phyloP scores from a whole-genome alignment of 768 basidiomycete species.

The Kwoniella sp. region DNA sequence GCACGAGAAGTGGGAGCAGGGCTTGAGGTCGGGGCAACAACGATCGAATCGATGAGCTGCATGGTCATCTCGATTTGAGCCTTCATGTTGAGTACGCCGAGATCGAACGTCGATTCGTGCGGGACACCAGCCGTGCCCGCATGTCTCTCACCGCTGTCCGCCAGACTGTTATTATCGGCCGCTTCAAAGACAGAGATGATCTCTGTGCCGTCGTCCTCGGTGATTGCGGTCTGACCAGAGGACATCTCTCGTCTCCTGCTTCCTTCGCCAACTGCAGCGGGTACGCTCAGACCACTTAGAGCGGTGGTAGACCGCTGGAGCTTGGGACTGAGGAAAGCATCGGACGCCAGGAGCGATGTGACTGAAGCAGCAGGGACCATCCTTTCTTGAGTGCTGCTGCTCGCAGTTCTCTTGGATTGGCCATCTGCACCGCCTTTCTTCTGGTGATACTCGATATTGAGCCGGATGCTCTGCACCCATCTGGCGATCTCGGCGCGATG shows the following conservation, averaged over 20 bases:
- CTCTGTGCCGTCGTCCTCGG: slow-evolving; percentile 32
- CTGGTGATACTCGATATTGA: slow-evolving; percentile 73
- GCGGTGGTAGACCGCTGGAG: slow-evolving; percentile 35
- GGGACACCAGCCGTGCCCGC: slow-evolving; percentile 30
- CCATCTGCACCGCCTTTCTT: slow-evolving; percentile 37
- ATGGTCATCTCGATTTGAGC: slow-evolving; percentile 77
- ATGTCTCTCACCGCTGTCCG: slow-evolving; percentile 21
- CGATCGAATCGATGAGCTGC: slow-evolving; percentile 65
- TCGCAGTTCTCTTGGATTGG: slow-evolving; percentile 14
- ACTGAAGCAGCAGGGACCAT: slow-evolving; percentile 11
- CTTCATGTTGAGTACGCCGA: slow-evolving; percentile 54
- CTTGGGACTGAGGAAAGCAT: slow-evolving; percentile 41
- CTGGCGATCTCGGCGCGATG: slow-evolving; percentile 87
- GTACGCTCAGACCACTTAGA: slow-evolving; percentile 34
- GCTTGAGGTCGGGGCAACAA: slow-evolving; percentile 26
- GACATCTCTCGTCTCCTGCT: slow-evolving; percentile 21
- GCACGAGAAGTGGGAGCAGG: slow-evolving; percentile 5
- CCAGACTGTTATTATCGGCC: slow-evolving; percentile 38
- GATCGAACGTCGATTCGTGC: slow-evolving; percentile 46
- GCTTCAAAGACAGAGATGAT: slow-evolving; percentile 39
- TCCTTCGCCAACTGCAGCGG: background rate
- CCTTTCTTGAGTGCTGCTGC: slow-evolving; percentile 21
- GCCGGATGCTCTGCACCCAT: slow-evolving; percentile 76
- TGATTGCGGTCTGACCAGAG: slow-evolving; percentile 15
- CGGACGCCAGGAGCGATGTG: slow-evolving; percentile 31